phyloP scores from a whole-genome alignment of 106 monocot genomes.

The Agapanthus africanus region DNA sequence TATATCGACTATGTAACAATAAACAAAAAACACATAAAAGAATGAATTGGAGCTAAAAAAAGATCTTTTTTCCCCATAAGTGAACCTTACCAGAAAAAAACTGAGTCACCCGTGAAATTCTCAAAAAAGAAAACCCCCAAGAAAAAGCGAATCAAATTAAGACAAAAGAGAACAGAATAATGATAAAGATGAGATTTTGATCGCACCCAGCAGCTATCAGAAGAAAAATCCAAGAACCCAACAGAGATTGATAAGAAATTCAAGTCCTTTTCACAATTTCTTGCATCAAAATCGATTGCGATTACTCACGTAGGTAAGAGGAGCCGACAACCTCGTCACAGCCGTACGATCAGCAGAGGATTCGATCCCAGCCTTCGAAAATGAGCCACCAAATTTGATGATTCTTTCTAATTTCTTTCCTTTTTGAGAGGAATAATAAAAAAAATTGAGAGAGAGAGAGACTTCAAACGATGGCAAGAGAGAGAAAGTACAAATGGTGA shows the following conservation, averaged over 20 bases:
- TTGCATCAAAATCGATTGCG: background rate
- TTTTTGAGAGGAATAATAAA: background rate
- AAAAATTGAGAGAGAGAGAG: background rate
- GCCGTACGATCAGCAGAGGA: background rate
- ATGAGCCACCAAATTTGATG: background rate
- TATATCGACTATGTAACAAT: too few species aligned
- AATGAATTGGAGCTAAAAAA: background rate
- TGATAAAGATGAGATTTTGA: slow-evolving; percentile 1
- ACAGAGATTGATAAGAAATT: background rate
- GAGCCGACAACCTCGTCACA: background rate
- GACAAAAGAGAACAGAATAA: background rate
- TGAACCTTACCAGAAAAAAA: background rate
- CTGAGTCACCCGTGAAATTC: background rate
- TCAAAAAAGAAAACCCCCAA: background rate
- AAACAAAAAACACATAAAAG: background rate
- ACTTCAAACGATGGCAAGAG: background rate
- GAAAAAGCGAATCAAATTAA: background rate
- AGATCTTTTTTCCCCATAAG: background rate
- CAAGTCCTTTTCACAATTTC: too few species aligned
- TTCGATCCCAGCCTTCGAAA: background rate
- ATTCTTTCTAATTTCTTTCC: slow-evolving; percentile 6
- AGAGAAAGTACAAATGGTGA: background rate
- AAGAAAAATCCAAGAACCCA: background rate
- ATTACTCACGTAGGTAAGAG: background rate
- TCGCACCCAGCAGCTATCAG: background rate